Conservation (phyloP, 805 yeast genomes). For the Yarrowia sp. region DNA sequence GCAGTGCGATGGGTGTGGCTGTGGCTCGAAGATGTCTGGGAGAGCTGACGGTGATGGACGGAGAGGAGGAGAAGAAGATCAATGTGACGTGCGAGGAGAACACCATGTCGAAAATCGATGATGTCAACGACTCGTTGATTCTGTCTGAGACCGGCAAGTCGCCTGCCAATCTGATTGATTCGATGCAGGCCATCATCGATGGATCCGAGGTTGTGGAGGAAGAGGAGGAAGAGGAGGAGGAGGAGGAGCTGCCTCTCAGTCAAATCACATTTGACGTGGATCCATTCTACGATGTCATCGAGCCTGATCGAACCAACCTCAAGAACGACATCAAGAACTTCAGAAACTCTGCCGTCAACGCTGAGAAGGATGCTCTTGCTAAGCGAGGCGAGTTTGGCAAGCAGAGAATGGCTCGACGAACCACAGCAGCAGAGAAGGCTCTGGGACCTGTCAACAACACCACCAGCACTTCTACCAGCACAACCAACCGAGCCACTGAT, state of each 20-base stretch:
- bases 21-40: conserved; percentile 10
- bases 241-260: conserved; percentile 17
- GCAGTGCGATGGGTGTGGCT: conserved; percentile 14
- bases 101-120: neutral
- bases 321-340: conserved; percentile 32
- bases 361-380: conserved; percentile 28
- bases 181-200: conserved; percentile 15
- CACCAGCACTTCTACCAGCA: neutral
- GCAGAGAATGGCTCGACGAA: conserved; percentile 26
- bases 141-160: conserved; percentile 9
- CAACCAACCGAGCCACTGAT: neutral
- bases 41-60: neutral
- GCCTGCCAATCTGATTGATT: conserved; percentile 12
- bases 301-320: conserved; percentile 29
- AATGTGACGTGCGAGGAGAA: conserved; percentile 15
- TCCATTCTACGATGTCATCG: conserved; percentile 11
- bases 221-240: conserved; percentile 12
- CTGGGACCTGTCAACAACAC: neutral
- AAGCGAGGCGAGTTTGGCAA: conserved; percentile 29
- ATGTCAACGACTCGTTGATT: conserved; percentile 9
- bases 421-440: conserved; percentile 25
- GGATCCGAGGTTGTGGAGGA: conserved; percentile 4
- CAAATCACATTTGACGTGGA: conserved; percentile 19
- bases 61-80: conserved; percentile 11
- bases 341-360: conserved; percentile 30